Evolutionary conservation across 805 yeast species (phyloP).

Genomic region (Scheffersomyces lignosus): DNA sequence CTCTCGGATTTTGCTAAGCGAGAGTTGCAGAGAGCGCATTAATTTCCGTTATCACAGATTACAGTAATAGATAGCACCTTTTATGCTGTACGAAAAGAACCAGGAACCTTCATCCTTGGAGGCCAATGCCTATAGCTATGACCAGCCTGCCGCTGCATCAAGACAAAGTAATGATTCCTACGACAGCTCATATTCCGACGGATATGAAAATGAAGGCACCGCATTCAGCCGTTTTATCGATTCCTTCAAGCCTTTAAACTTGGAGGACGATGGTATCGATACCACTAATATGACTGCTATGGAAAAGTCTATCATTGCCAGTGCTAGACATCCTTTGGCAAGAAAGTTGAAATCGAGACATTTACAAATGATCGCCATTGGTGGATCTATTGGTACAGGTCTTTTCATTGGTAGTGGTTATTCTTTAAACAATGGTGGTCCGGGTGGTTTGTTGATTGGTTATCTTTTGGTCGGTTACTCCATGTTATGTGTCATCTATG

Average conservation of each 20-base stretch:
- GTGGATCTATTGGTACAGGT: conserved; percentile 85
- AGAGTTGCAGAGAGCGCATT: no score
- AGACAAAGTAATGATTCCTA: conserved; percentile 3
- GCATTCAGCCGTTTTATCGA: conserved; percentile 25
- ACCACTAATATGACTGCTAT: conserved; percentile 33
- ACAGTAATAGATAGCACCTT: no score
- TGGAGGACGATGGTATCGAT: conserved; percentile 28
- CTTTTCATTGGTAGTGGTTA: conserved; percentile 50
- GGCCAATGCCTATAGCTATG: conserved; percentile 11
- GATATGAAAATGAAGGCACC: conserved; percentile 13
- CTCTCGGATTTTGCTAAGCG: no score
- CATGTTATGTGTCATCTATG: conserved; percentile 27
- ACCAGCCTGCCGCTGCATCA: conserved; percentile 4
- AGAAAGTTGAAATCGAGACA: conserved; percentile 48
- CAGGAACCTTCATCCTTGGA: conserved; percentile 2
- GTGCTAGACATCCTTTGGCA: conserved; percentile 44
- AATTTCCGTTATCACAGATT: no score
- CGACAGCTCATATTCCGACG: conserved; percentile 10
- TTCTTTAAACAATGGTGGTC: conserved; percentile 35
- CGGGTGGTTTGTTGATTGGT: conserved; percentile 28
- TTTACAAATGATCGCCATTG: conserved; percentile 74
- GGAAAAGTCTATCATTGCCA: conserved; percentile 40
- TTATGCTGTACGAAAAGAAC: neutral
- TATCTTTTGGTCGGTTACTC: conserved; percentile 23
- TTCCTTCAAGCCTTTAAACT: conserved; percentile 38